Evolutionary conservation across 2,329 filamentous ascomycete species (phyloP).

Genomic region (Nigrograna mackinnonii): DNA sequence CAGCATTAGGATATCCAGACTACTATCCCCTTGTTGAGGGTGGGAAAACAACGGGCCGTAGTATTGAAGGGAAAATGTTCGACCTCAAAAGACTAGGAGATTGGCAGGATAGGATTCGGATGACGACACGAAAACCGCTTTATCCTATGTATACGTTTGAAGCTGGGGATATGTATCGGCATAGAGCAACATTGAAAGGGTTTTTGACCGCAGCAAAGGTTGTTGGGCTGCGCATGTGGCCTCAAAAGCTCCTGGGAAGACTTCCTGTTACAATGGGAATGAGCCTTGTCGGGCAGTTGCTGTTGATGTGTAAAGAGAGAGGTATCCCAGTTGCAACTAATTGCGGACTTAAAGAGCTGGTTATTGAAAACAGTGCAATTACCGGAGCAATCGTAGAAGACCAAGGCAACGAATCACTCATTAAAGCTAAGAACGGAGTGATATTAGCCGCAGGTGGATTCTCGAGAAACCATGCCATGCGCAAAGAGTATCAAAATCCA

Average conservation of each 20-base stretch:
- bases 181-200: not conserved
- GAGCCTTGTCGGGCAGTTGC: conserved; percentile 15
- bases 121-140: not conserved
- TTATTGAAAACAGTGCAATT: conserved; percentile 17
- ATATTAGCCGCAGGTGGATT: conserved; percentile 43
- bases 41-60: conserved; percentile 20
- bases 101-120: conserved; percentile 18
- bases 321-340: conserved; percentile 9
- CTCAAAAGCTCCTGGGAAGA: not conserved
- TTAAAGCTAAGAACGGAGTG: conserved; percentile 32
- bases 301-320: conserved; percentile 10
- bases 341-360: conserved; percentile 9
- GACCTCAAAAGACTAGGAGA: conserved; percentile 26
- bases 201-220: conserved; percentile 1
- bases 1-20: conserved; percentile 5
- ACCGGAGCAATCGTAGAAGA: conserved; percentile 25
- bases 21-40: conserved; percentile 29
- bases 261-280: conserved; percentile 12
- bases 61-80: conserved; percentile 30
- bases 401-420: conserved; percentile 19
- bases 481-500: not conserved
- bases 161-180: not conserved
- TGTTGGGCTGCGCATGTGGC: not conserved
- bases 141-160: conserved; percentile 2
- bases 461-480: conserved; percentile 23